Base-by-base conservation (phyloP, 2,329 filamentous ascomycete species). In the Botrytis porri region DNA sequence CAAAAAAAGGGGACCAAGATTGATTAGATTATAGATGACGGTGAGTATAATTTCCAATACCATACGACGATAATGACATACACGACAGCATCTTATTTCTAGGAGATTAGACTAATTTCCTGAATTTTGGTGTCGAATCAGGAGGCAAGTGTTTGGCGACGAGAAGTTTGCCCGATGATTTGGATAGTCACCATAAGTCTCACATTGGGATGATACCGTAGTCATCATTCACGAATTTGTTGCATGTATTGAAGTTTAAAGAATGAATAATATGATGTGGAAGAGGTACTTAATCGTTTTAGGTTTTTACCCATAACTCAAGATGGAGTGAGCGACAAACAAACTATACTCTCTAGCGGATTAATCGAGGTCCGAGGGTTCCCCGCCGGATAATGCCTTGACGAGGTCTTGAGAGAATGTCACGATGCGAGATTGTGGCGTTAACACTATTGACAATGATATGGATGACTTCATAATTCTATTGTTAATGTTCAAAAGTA, bases 351-450 rank as follows among this genome's bases (percentile, higher is more conserved):
- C 25, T 62, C 35, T 18, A 39, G 37, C 12, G 35, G 60, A 62
- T 62, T 37, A n/a, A 62, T 62, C 37, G 60, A 62, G 60, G 37
- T n/a, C 60, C 60, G 60, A 62, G 60, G 22, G 60, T 62, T n/a
- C 35, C 35, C 60, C 60, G 60, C 35, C 6, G 35, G 60, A 39
- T 41, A 10, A 62, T 62, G 60, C 35, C 35, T 14, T 37, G 60
- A 39, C n/a, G 5, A 62, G 39, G 60, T 22, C 35, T 14, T 37
- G 32, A 60, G 12, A n/a, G 25, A 62, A 37, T 62, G 22, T 29
- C 22, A 62, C 35, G 18, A 51, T 51, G 48, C 12, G 5, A n/a
- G 25, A 54, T 16, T 54, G 48, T 54, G 48, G 12, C 48, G 25
- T 14, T n/a, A 3, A 61, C 14, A 37, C 5, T n/a, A 7, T 16